Conservation (phyloP, 768 basidiomycete species). For the Lactifluus volemus region DNA sequence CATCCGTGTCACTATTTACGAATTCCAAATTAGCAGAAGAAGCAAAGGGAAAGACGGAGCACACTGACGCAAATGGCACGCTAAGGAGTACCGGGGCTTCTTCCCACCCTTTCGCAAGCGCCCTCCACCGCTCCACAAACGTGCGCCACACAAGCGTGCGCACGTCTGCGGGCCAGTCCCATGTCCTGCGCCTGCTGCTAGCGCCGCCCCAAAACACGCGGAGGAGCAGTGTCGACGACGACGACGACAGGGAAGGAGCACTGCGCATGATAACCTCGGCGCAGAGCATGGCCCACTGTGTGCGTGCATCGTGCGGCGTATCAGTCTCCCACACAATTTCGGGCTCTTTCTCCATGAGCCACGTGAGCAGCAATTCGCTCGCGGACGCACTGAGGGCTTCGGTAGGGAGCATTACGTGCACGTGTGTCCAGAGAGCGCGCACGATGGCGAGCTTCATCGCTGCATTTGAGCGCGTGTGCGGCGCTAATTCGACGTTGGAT, state of each 20-base stretch:
- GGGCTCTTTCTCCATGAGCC: constrained; percentile 30
- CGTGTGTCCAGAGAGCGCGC: too few species aligned
- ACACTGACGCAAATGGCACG: constrained; percentile 41
- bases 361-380: constrained; percentile 35
- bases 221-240: constrained; percentile 30
- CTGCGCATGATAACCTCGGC: constrained; percentile 33
- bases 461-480: too few species aligned
- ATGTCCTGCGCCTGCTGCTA: too few species aligned
- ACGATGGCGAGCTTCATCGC: too few species aligned
- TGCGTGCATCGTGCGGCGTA: constrained; percentile 37
- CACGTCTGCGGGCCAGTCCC: too few species aligned
- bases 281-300: constrained; percentile 53
- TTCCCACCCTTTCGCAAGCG: neutral
- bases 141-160: too few species aligned
- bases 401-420: constrained; percentile 31
- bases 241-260: constrained; percentile 28
- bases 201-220: too few species aligned
- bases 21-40: too few species aligned
- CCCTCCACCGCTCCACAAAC: too few species aligned
- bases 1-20: too few species aligned
- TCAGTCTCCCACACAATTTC: too few species aligned
- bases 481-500: constrained; percentile 7
- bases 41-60: too few species aligned
- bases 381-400: constrained; percentile 36
- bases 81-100: constrained; percentile 43